A percentile compares a stretch with the other conserved stretches of the same genome.
phyloP scores from a whole-genome alignment of 306 rosid species.

The Cajanus cajan region DNA sequence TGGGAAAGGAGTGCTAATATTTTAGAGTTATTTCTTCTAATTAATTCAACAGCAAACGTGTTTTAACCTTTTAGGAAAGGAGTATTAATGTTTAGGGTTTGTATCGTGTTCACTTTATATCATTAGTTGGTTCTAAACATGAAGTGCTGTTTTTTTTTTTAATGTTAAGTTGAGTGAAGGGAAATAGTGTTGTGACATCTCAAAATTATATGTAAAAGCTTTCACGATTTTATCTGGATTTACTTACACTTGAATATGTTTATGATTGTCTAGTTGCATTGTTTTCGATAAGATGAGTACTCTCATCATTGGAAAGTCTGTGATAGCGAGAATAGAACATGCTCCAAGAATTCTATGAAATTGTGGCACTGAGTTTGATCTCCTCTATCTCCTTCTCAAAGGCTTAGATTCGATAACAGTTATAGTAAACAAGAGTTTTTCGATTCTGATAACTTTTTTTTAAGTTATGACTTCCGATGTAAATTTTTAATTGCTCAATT shows the following conservation, averaged over 20 bases:
- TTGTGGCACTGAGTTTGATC: slow-evolving; percentile 59
- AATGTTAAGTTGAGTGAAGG: slow-evolving; percentile 1
- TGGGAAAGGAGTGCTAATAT: neutral
- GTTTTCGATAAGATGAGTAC: slow-evolving; percentile 96
- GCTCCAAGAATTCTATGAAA: slow-evolving; percentile 66
- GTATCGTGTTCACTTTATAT: neutral
- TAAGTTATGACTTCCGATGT: neutral
- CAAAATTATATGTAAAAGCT: neutral
- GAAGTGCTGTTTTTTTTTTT: neutral
- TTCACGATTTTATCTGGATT: no score
- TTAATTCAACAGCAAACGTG: neutral
- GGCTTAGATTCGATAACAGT: slow-evolving; percentile 4
- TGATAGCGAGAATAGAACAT: slow-evolving; percentile 57
- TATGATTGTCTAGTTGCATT: slow-evolving; percentile 54
- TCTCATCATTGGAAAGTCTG: slow-evolving; percentile 81
- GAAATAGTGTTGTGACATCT: neutral
- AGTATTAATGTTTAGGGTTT: neutral
- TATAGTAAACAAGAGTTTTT: neutral
- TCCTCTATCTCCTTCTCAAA: neutral
- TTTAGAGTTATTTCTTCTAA: neutral
- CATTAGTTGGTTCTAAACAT: neutral
- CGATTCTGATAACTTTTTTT: neutral
- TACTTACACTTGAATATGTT: no score
- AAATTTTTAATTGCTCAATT: neutral
- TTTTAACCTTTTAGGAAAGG: slow-evolving; percentile 3